phyloP scores from a whole-genome alignment of 2,329 filamentous ascomycete species.

The Fusarium marasasianum region DNA sequence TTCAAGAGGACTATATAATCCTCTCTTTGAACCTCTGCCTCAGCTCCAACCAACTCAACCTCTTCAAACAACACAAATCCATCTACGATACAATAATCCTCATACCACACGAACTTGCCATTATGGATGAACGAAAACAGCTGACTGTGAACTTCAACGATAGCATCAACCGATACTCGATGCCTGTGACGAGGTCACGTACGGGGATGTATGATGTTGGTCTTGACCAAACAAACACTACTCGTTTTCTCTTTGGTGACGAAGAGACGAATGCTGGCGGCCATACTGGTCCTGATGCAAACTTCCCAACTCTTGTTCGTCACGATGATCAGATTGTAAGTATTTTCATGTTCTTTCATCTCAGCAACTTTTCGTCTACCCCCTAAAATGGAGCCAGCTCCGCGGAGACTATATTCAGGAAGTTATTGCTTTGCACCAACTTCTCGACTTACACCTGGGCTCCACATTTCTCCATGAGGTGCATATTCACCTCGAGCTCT shows the following conservation, averaged over 20 bases:
- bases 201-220: slow-evolving; percentile 73
- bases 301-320: slow-evolving; percentile 84
- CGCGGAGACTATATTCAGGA: slow-evolving; percentile 11
- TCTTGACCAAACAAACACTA: slow-evolving; percentile 84
- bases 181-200: slow-evolving; percentile 82
- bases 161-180: slow-evolving; percentile 90
- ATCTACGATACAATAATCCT: neutral
- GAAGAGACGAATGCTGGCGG: slow-evolving; percentile 68
- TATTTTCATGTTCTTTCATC: slow-evolving; percentile 25
- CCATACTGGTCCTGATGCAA: slow-evolving; percentile 74
- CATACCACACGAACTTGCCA: neutral
- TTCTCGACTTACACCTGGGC: slow-evolving; percentile 14
- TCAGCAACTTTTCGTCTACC: neutral
- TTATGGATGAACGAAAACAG: neutral
- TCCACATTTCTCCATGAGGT: slow-evolving; percentile 36
- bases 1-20: slow-evolving; percentile 23
- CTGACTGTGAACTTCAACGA: slow-evolving; percentile 39
- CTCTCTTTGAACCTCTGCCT: neutral
- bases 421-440: slow-evolving; percentile 14
- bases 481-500: slow-evolving; percentile 28
- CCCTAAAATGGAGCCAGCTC: neutral
- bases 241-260: slow-evolving; percentile 86
- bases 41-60: neutral
- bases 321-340: slow-evolving; percentile 68
- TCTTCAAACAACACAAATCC: neutral